Base-by-base conservation (phyloP, 2,329 filamentous ascomycete genomes). In the Colletotrichum euphorbiae region DNA sequence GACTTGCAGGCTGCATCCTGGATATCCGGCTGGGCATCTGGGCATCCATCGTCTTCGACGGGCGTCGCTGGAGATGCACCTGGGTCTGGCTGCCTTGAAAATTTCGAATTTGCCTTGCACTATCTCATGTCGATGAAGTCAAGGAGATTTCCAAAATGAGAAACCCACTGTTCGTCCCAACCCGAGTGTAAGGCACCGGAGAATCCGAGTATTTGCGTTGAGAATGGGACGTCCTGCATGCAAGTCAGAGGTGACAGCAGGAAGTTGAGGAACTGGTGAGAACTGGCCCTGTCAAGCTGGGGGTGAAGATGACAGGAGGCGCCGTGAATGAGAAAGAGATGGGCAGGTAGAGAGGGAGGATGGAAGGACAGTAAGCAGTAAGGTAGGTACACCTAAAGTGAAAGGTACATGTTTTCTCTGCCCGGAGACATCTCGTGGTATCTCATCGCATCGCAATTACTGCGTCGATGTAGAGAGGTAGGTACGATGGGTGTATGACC, bases 1-100 rank as follows among this genome's bases (percentile, higher is more conserved):
- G 40, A 55, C 46, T 55, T 55, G 28, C 54, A 69, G 61, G 66
- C 61, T 52, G 54, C 61, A 68, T 65, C 61, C 65, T 42, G 48
- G 65, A 52, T 24, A 48, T 31, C 42, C 42, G 48, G 55, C 61
- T n/a, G 24, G 54, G 54, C 56, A 19, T 21, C 52, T 68, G 46
- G 61, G 54, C 61, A 68, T 59, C 46, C 46, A 59, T 55, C 28
- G 33, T 24, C 13, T 59, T 68, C 54, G 61, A 65, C 40, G 7
- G 33, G 48, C 65, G 45, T 65, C 61, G 33, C 33, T 65, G 60
- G 42, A 48, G 28, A 9, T 33, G 19, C 21, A 31, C 24, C 28
- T 51, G 46, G 46, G 46, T 51, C 24, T n/a, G 46, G 24, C 2
- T 31, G 46, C 36, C 21, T 56, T 42, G n/a, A 17, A 15, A 42